Evolutionary conservation across 139 green algal species (phyloP), one percentile per base, ranked within the genome.

Genomic region (Coelastrella sp.): DNA sequence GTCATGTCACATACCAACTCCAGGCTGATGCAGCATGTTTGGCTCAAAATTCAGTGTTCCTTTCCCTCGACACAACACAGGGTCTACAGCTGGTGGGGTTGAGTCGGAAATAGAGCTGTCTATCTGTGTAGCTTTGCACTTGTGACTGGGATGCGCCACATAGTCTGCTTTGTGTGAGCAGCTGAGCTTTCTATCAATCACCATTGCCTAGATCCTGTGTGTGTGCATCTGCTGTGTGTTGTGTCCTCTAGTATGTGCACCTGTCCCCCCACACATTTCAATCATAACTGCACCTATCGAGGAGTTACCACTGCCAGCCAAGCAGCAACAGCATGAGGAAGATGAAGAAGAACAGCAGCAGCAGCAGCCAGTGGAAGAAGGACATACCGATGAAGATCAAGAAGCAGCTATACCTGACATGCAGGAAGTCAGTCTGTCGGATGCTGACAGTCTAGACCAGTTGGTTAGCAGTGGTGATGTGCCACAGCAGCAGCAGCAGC

Each of bases 211-310:
- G 45, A 6, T 27, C 73, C 13, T 8, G 21, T 77, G 67, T 50
- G 41, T 67, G 9, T 74, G 50, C 57, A 78, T 38, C 0, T 45
- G n/a, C 15, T 48, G 38, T 84, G 95, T 92, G 86, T 96, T 32
- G 17, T n/a, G 0, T 75, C 11, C 9, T 35, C 15, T 23, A 77
- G 68, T 21, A 0, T 45, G 38, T 35, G 38, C 38, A 2, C 38
- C 38, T 17, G 4, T 2, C 3, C 68, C 68, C 2, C 68, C 68
- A 5, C 68, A 77, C 38, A 77, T 77, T 37, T 38, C 38, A 30
- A 21, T 81, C n/a, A 38, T 81, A 34, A 45, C 67, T 27, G 73
- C 50, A 2, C 48, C 48, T 0, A 64, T 64, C 45, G 73, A 64
- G 19, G 1, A n/a, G 17, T 21, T 64, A 21, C 53, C 53, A 32